Conservation (phyloP, 2,329 filamentous ascomycete genomes). For the Epichloe brachyelytri region DNA sequence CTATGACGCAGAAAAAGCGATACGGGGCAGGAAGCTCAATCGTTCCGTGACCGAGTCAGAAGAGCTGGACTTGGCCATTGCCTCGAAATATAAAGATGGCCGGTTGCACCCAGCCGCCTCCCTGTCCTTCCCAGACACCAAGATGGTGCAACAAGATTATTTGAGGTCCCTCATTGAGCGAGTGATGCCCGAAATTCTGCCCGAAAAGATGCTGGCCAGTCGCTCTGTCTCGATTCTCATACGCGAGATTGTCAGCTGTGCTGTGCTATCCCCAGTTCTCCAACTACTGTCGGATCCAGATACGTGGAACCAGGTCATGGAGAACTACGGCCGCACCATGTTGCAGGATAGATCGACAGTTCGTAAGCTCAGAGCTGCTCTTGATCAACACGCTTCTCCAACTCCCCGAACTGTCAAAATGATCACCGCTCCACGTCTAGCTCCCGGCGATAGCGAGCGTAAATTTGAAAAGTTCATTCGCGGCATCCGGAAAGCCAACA, state of each 20-base stretch:
- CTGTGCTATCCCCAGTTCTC: slow-evolving; percentile 73
- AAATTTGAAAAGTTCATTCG: slow-evolving; percentile 92
- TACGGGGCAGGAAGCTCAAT: slow-evolving; percentile 78
- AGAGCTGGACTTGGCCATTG: slow-evolving; percentile 88
- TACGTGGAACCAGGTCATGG: slow-evolving; percentile 94
- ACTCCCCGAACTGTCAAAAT: slow-evolving; percentile 51
- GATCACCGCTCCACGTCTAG: slow-evolving; percentile 66
- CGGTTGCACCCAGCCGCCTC: slow-evolving; percentile 78
- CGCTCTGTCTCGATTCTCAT: slow-evolving; percentile 69
- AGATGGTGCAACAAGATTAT: slow-evolving; percentile 77
- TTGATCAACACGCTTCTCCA: slow-evolving; percentile 90
- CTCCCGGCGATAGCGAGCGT: slow-evolving; percentile 72
- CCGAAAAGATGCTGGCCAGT: slow-evolving; percentile 62
- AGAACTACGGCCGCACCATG: slow-evolving; percentile 73
- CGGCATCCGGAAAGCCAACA: slow-evolving; percentile 75
- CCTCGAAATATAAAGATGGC: slow-evolving; percentile 82
- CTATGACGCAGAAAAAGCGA: slow-evolving; percentile 74
- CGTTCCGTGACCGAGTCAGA: slow-evolving; percentile 89
- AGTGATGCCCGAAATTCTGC: slow-evolving; percentile 63
- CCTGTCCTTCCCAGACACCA: slow-evolving; percentile 71
- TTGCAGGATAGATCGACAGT: slow-evolving; percentile 94
- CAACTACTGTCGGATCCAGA: slow-evolving; percentile 79
- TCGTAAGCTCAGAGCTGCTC: slow-evolving; percentile 73
- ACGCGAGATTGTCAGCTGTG: slow-evolving; percentile 83
- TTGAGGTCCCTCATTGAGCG: slow-evolving; percentile 61